Evolutionary conservation across 2,329 filamentous ascomycete genomes (phyloP).

Genomic region (Fusarium protoensiforme): DNA sequence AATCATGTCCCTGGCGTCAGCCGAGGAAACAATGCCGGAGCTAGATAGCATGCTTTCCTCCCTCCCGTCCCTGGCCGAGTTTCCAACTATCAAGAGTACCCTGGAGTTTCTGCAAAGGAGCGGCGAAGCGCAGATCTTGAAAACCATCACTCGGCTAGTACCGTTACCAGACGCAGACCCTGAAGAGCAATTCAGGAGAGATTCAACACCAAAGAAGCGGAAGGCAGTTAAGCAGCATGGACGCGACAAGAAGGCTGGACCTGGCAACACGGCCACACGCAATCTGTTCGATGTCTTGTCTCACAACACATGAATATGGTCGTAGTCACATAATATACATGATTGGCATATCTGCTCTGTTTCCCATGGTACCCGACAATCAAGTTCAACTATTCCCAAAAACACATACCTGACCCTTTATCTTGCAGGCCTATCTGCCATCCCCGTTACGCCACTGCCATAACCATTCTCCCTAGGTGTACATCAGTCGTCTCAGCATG

Average conservation of each 20-base stretch:
- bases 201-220: conserved; percentile 14
- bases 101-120: conserved; percentile 32
- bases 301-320: conserved; percentile 13
- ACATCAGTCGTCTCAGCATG: conserved; percentile 18
- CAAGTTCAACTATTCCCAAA: not conserved
- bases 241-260: not conserved
- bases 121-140: conserved; percentile 12
- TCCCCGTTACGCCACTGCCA: conserved; percentile 15
- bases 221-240: conserved; percentile 13
- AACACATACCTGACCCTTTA: not conserved
- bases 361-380: not conserved
- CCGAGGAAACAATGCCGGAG: conserved; percentile 13
- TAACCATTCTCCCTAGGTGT: conserved; percentile 1
- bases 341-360: not conserved
- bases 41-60: conserved; percentile 35
- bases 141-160: conserved; percentile 33
- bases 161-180: conserved; percentile 5
- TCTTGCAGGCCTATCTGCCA: not conserved
- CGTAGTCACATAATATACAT: not conserved
- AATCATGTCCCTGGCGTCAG: conserved; percentile 38
- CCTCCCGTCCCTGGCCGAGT: conserved; percentile 41
- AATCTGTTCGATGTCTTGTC: conserved; percentile 43
- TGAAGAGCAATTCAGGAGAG: not conserved
- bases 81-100: conserved; percentile 35
- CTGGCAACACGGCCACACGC: conserved; percentile 9